Evolutionary conservation across 2,329 filamentous ascomycete species (phyloP), one percentile per base, ranked within the genome.

Genomic region (Trichophyton equinum): DNA sequence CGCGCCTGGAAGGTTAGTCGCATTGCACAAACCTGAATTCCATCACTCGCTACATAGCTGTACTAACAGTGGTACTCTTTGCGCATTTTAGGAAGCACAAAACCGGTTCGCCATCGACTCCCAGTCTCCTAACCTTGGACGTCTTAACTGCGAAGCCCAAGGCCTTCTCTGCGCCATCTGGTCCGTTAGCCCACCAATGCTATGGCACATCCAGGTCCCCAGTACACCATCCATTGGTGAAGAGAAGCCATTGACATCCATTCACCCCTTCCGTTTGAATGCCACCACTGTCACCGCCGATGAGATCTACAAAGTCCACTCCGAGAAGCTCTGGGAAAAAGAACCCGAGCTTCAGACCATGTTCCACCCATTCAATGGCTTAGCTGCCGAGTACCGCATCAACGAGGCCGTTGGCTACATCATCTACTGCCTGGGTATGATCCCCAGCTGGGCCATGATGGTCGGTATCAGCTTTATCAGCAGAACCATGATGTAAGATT

Each of bases 361-460:
- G 59, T 80, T 82, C 70, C 83, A 86, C 71, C 84, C 84, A 7
- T 82, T 83, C 64, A 81, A 84, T 68, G 81, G 83, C 53, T 72
- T 69, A 64, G 70, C 85, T 51, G 79, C 80, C 57, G 70, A 83
- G 71, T 76, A 77, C 66, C 74, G 77, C 46, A 71, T 85, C 58
- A 77, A 75, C 47, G 70, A 83, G 60, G 79, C 80, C 15, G 68
- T 83, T 40, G 84, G 78, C 5, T 85, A 84, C 65, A 69, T 76
- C 49, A 76, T 85, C 60, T 85, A 76, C 70, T 78, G 69, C 33
- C 79, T 86, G 68, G 75, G 78, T 38, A 75, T 78, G 71, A 77
- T 85, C 65, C 84, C 84, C 2, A 84, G 79, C 67, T 86, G 84
- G 84, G 68, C 81, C 62, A 80, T 85, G 64, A 86, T 86, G 84